Conservation (phyloP, 352 stramenopile species). For the Sclerospora graminicola region DNA sequence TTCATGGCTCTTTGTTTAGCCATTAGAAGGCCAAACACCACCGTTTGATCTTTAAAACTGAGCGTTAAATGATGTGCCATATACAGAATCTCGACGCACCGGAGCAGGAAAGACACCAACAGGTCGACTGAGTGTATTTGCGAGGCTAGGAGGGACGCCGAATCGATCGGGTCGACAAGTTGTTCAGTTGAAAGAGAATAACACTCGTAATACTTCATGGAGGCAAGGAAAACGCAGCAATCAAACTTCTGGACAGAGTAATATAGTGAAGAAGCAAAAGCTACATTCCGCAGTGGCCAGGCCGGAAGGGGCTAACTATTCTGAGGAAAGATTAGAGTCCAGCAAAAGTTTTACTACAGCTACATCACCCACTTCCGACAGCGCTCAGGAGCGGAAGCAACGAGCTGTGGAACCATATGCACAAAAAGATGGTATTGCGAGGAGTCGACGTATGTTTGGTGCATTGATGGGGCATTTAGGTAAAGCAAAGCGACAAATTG, state of each 20-base stretch:
- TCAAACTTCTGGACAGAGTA: constrained; percentile 10
- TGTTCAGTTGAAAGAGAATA: constrained; percentile 21
- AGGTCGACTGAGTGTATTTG: constrained; percentile 20
- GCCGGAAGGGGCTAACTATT: constrained; percentile 12
- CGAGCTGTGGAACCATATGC: constrained; percentile 45
- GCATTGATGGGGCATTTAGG: constrained; percentile 71
- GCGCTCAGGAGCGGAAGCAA: constrained; percentile 30
- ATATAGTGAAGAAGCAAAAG: constrained; percentile 28
- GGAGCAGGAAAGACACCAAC: background rate
- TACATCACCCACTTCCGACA: constrained; percentile 7
- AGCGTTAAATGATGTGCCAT: constrained; percentile 6
- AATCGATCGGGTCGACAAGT: constrained; percentile 10
- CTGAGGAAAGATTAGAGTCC: constrained; percentile 6
- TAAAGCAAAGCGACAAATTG: constrained; percentile 70
- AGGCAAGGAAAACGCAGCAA: constrained; percentile 27
- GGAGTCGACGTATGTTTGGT: constrained; percentile 74
- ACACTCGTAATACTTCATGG: constrained; percentile 10
- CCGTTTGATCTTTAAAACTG: constrained; percentile 9
- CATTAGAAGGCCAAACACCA: background rate
- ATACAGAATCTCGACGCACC: constrained; percentile 15
- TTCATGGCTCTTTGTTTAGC: background rate
- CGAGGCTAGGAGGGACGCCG: constrained; percentile 22
- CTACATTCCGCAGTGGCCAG: constrained; percentile 29
- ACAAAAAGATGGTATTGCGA: constrained; percentile 53
- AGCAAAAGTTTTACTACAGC: constrained; percentile 5